phyloP scores from a whole-genome alignment of 2,329 filamentous ascomycete species.

The Aureobasidium musti region DNA sequence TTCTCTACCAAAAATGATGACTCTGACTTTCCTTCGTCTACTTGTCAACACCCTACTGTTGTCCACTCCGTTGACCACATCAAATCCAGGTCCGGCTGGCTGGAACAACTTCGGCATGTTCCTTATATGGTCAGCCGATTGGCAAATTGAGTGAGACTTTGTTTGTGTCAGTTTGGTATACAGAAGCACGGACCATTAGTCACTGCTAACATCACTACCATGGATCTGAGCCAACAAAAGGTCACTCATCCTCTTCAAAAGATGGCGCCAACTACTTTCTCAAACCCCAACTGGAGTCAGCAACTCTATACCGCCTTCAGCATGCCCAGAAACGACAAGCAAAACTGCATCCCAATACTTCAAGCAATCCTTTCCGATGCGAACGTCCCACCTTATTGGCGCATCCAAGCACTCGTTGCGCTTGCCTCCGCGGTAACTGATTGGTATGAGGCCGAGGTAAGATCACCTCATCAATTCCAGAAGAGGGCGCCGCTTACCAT shows the following conservation, averaged over 20 bases:
- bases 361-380: background rate
- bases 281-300: background rate
- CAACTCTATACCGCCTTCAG: background rate
- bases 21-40: too few relatives aligned
- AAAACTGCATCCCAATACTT: background rate
- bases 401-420: background rate
- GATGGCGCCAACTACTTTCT: background rate
- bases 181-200: background rate
- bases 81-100: background rate
- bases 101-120: background rate
- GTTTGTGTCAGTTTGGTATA: conserved; percentile 15
- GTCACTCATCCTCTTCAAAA: background rate
- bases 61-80: background rate
- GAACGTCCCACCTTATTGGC: background rate
- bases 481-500: background rate
- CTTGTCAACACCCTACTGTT: too few relatives aligned
- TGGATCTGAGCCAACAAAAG: too few relatives aligned
- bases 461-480: background rate
- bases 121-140: background rate
- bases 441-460: background rate
- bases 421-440: background rate
- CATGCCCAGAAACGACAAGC: background rate
- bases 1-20: too few relatives aligned
- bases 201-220: background rate
- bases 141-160: background rate